Conservation (phyloP, 192 early-diverging fungal species). For the Diversispora epigaea region DNA sequence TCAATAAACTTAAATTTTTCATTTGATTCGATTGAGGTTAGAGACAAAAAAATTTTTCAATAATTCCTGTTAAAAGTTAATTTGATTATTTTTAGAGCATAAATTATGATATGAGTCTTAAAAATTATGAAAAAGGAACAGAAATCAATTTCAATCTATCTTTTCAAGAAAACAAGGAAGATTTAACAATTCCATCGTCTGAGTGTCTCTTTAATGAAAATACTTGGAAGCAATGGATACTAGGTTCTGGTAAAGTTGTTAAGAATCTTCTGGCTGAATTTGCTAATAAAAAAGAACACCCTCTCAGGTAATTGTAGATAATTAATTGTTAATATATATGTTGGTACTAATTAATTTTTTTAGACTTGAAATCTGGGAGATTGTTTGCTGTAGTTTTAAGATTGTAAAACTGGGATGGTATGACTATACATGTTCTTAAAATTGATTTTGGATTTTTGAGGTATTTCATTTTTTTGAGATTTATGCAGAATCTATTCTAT, state of each 20-base stretch:
- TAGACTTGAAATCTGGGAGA: no score
- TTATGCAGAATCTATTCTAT: no score
- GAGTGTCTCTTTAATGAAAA: not conserved
- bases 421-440: no score
- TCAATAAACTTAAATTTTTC: not conserved
- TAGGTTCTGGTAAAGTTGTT: not conserved
- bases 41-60: not conserved
- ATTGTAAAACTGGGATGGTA: no score
- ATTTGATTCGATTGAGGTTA: not conserved
- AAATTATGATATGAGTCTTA: not conserved
- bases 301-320: slow-evolving; percentile 8
- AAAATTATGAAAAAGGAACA: slow-evolving; percentile 9
- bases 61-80: not conserved
- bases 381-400: no score
- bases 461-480: no score
- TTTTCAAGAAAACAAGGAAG: slow-evolving; percentile 5
- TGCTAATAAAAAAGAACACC: not conserved
- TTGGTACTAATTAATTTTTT: no score
- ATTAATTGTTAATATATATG: not conserved
- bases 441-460: no score
- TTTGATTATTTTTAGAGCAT: not conserved
- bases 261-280: not conserved
- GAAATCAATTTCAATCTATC: not conserved
- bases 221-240: not conserved
- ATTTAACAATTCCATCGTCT: not conserved